Conservation (phyloP, 345 rosid species). For the Trapa incisa region DNA sequence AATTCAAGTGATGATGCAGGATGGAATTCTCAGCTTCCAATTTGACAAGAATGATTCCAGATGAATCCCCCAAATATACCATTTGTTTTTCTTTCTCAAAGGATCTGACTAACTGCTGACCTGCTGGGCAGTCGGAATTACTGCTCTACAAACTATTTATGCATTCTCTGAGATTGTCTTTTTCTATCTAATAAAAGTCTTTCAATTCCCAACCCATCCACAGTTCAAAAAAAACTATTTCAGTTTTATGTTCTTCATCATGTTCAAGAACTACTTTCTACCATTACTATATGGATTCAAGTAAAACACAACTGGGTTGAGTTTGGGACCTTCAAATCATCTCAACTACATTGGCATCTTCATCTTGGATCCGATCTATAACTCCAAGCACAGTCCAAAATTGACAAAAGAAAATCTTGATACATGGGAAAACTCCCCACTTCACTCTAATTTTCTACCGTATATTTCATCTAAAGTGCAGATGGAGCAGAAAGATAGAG, state of each 20-base stretch:
- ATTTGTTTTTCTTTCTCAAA: background rate
- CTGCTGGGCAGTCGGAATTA: background rate
- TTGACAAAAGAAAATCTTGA: background rate
- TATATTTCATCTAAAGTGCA: background rate
- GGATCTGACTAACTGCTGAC: background rate
- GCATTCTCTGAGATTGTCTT: background rate
- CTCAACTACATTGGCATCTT: background rate
- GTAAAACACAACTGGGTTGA: background rate
- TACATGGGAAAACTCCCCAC: background rate
- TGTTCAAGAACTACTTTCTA: background rate
- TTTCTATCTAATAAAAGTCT: background rate
- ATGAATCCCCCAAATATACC: background rate
- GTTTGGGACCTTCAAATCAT: background rate
- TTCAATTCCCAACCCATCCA: background rate
- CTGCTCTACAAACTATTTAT: background rate
- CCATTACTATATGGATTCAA: background rate
- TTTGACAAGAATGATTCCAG: background rate
- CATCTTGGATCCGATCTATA: background rate
- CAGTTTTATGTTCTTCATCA: background rate
- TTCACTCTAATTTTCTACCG: background rate
- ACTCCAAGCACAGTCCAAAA: background rate
- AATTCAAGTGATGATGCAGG: background rate
- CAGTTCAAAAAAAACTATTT: background rate
- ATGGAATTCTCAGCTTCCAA: background rate
- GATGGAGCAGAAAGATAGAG: background rate